Evolutionary conservation across 257 asterid genomes (phyloP).

Genomic region (Striga asiatica): DNA sequence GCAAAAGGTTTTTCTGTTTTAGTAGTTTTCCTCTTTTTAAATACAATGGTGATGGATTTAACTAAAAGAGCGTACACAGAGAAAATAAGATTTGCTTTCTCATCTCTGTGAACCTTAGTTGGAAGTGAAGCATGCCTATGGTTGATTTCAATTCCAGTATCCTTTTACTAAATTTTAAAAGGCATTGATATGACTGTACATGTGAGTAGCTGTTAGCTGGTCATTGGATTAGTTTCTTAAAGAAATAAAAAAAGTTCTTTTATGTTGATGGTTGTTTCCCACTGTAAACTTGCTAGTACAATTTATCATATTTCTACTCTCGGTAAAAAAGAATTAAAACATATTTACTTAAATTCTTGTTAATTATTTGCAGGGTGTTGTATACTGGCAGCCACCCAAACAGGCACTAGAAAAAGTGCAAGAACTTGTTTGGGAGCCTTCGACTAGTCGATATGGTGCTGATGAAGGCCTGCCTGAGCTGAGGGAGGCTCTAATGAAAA

Average conservation of each 20-base stretch:
- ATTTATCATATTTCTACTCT: neutral
- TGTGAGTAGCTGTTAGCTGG: neutral
- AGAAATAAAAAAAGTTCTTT: too few relatives aligned
- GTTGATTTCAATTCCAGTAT: neutral
- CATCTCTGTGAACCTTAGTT: neutral
- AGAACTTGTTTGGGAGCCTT: conserved; percentile 72
- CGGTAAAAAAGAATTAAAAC: neutral
- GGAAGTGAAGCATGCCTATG: neutral
- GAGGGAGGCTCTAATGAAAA: conserved; percentile 58
- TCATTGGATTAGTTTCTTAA: too few relatives aligned
- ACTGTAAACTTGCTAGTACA: neutral
- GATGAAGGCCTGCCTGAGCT: conserved; percentile 97
- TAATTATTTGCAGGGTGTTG: conserved; percentile 60
- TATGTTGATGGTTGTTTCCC: too few relatives aligned
- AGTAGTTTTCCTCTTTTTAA: neutral
- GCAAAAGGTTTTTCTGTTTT: neutral
- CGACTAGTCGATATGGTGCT: conserved; percentile 80
- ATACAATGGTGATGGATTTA: too few relatives aligned
- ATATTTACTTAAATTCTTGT: neutral
- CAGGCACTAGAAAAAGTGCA: conserved; percentile 71
- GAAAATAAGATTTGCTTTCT: neutral
- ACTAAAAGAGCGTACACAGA: too few relatives aligned
- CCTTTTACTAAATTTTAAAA: neutral
- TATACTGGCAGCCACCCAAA: conserved; percentile 93
- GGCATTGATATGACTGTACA: neutral